Evolutionary conservation across 345 rosid species (phyloP).

Genomic region (Sonneratia alba): DNA sequence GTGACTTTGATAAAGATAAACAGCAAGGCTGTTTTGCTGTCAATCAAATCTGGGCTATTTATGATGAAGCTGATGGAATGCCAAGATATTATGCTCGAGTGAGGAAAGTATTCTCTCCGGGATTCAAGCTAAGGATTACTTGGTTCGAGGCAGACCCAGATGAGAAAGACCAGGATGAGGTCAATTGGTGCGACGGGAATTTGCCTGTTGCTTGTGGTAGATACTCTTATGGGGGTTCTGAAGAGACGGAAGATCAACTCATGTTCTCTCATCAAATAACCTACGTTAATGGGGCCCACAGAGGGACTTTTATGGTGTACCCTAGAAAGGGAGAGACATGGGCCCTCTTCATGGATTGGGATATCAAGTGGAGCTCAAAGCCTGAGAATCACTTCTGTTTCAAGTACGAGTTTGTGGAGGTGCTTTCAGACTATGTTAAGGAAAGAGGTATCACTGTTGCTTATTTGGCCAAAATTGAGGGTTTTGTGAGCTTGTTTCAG

Average conservation of each 20-base stretch:
- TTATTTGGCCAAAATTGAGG: constrained; percentile 56
- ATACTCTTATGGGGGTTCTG: constrained; percentile 29
- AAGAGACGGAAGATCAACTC: constrained; percentile 27
- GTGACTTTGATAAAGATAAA: constrained; percentile 43
- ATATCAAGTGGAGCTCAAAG: constrained; percentile 40
- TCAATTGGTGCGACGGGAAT: constrained; percentile 26
- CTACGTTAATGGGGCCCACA: constrained; percentile 9
- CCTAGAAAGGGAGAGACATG: constrained; percentile 77
- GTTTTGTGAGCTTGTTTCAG: constrained; percentile 62
- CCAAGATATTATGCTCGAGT: constrained; percentile 69
- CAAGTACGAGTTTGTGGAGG: constrained; percentile 57
- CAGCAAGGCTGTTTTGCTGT: constrained; percentile 43
- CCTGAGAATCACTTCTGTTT: constrained; percentile 39
- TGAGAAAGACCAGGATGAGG: constrained; percentile 17
- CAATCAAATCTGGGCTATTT: constrained; percentile 76
- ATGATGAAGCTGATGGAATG: constrained; percentile 69
- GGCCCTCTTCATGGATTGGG: constrained; percentile 80
- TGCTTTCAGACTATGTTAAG: constrained; percentile 42
- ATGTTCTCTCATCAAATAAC: constrained; percentile 63
- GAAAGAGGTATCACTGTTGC: constrained; percentile 55
- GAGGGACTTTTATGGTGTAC: constrained; percentile 29
- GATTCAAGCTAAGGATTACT: constrained; percentile 51
- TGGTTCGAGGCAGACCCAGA: constrained; percentile 67
- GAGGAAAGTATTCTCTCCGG: constrained; percentile 39
- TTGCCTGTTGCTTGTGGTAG: constrained; percentile 68